Evolutionary conservation across 2,329 filamentous ascomycete species (phyloP).

Genomic region (Didymella lethalis): DNA sequence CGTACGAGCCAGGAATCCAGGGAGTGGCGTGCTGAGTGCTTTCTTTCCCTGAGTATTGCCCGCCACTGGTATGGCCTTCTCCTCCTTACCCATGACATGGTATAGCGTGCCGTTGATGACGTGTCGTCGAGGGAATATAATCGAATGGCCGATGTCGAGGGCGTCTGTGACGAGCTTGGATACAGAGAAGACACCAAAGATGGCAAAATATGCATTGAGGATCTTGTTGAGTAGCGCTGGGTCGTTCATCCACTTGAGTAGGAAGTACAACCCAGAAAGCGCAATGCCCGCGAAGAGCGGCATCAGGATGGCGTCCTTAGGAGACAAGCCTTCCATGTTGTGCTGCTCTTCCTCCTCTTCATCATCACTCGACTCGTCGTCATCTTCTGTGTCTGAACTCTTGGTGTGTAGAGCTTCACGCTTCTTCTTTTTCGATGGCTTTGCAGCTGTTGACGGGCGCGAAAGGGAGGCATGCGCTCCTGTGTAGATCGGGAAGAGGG

Average conservation of each 20-base stretch:
- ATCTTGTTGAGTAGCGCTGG: conserved; percentile 82
- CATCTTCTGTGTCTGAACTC: conserved; percentile 32
- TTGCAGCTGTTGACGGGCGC: conserved; percentile 79
- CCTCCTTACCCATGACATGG: conserved; percentile 51
- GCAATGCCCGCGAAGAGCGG: conserved; percentile 78
- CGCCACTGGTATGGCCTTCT: conserved; percentile 45
- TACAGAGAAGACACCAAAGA: conserved; percentile 79
- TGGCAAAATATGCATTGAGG: conserved; percentile 82
- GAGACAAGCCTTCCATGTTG: conserved; percentile 72
- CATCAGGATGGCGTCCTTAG: conserved; percentile 83
- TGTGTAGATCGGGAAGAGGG: conserved; percentile 83
- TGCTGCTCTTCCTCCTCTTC: conserved; percentile 62
- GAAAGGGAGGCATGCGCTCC: conserved; percentile 86
- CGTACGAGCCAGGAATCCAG: conserved; percentile 58
- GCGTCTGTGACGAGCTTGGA: conserved; percentile 76
- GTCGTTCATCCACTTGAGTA: conserved; percentile 89
- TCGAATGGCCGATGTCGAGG: conserved; percentile 68
- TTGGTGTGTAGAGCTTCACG: conserved; percentile 38
- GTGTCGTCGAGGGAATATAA: conserved; percentile 79
- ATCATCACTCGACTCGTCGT: conserved; percentile 43
- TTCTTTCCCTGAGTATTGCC: conserved; percentile 34
- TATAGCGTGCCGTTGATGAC: conserved; percentile 60
- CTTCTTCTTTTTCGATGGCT: conserved; percentile 61
- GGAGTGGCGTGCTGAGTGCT: conserved; percentile 57
- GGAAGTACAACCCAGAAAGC: conserved; percentile 80